Evolutionary conservation across 2,329 filamentous ascomycete genomes (phyloP), one percentile per base, ranked within the genome.

Genomic region (Pestalotiopsis sp.): DNA sequence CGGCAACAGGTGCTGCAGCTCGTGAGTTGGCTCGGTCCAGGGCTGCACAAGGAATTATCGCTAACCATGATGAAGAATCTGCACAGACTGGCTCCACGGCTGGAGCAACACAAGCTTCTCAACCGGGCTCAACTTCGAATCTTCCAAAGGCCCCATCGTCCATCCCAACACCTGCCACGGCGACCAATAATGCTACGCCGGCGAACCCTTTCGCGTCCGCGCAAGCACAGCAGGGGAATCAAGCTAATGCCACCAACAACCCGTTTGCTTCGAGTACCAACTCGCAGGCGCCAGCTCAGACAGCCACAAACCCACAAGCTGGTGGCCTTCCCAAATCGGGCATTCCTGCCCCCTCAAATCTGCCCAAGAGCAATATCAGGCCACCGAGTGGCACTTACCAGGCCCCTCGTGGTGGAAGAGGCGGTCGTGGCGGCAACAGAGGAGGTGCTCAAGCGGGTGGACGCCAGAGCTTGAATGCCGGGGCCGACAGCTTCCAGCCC

Each of bases 401-500:
- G 66, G 75, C 73, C 56, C 57, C 65, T 49, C 81, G 83, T 63
- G 80, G 81, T 39, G 79, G 69, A 56, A 56, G 72, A 56, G 69
- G 75, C 27, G 78, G 77, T 9, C 77, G 78, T 3, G 79, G 78
- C 17, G 78, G 79, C 61, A 79, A 82, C 63, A 82, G 82, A 67
- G 79, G 78, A 9, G 80, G 82, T 68, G 79, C 79, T 4, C 78
- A 78, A 6, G 80, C 62, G 5, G 71, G 75, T 62, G 76, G 74
- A 52, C 73, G 84, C 25, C 77, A 78, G n/a, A 80, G 72, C 36
- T 74, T 89, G 49, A 88, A 85, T 74, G 82, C 83, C 2, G 78
- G 80, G 12, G 86, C 83, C 14, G 85, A 86, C 68, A 85, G 86
- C 69, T 85, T 87, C 72, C 86, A 87, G 36, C 83, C 85, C 17